Evolutionary conservation across 495 filamentous ascomycete species (phyloP).

Genomic region (Glonium stellatum): DNA sequence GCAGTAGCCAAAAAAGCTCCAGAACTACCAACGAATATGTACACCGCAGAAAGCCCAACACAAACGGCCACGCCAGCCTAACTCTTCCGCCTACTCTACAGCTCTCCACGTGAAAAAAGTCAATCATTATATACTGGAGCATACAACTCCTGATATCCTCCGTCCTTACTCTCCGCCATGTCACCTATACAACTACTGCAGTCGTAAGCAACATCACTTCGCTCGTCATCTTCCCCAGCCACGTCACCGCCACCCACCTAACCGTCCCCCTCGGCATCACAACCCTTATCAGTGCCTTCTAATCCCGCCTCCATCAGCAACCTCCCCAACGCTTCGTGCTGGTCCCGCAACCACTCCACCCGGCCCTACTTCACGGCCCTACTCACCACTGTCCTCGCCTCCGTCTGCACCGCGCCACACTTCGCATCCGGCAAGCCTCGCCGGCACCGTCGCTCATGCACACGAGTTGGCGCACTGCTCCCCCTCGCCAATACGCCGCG

Average conservation of each 20-base stretch:
- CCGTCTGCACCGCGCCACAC: not conserved
- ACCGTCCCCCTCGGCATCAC: not conserved
- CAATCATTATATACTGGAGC: not conserved
- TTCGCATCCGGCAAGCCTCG: too few species aligned
- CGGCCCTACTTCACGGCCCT: not conserved
- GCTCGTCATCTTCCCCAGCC: not conserved
- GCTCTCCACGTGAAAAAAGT: not conserved
- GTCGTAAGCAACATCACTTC: too few species aligned
- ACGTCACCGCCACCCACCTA: too few species aligned
- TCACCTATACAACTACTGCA: not conserved
- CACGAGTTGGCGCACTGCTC: too few species aligned
- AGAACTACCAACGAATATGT: too few species aligned
- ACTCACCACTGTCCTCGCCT: not conserved
- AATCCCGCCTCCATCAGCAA: not conserved
- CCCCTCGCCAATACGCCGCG: not conserved
- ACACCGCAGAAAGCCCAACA: too few species aligned
- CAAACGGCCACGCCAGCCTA: not conserved
- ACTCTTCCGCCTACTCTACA: not conserved
- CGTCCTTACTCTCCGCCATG: not conserved
- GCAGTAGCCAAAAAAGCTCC: too few species aligned
- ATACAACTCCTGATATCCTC: not conserved
- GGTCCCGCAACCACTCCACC: not conserved
- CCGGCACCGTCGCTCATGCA: too few species aligned
- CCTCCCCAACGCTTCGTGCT: not conserved
- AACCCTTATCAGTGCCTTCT: not conserved